Conservation (phyloP, 148 eudicot species). For the Vaccinium corymbosum region DNA sequence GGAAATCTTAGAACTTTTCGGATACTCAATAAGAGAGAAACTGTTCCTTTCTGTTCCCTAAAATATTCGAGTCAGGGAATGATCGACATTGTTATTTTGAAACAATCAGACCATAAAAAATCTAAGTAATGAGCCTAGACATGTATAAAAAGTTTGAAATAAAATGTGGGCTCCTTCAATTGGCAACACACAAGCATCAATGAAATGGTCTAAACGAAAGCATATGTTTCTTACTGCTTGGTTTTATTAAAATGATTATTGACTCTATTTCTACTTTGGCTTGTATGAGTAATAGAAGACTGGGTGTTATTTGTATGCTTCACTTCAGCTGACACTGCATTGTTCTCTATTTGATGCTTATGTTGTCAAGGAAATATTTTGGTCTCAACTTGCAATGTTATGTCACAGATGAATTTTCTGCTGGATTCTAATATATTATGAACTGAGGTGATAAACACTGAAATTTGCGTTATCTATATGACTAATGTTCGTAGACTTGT, state of each 20-base stretch:
- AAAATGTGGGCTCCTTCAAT: background rate
- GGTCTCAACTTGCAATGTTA: background rate
- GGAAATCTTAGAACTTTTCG: background rate
- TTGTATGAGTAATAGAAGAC: background rate
- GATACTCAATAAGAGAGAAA: background rate
- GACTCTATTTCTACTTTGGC: background rate
- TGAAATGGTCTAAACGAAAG: background rate
- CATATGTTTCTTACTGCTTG: background rate
- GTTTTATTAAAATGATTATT: background rate
- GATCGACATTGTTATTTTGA: background rate
- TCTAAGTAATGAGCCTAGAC: background rate
- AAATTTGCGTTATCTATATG: background rate
- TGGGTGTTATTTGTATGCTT: background rate
- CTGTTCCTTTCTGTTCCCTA: background rate
- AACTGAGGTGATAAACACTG: background rate
- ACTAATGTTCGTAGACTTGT: background rate
- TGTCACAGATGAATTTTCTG: background rate
- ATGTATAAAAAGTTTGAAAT: background rate
- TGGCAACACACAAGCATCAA: conserved; percentile 3
- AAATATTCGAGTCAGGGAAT: background rate
- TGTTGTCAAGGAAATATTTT: background rate
- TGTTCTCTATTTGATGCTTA: background rate
- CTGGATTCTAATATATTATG: background rate
- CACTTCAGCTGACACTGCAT: background rate
- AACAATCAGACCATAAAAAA: conserved; percentile 5